Evolutionary conservation across 1,284 basidiomycete species (phyloP).

Genomic region (Heterobasidion parviporum): DNA sequence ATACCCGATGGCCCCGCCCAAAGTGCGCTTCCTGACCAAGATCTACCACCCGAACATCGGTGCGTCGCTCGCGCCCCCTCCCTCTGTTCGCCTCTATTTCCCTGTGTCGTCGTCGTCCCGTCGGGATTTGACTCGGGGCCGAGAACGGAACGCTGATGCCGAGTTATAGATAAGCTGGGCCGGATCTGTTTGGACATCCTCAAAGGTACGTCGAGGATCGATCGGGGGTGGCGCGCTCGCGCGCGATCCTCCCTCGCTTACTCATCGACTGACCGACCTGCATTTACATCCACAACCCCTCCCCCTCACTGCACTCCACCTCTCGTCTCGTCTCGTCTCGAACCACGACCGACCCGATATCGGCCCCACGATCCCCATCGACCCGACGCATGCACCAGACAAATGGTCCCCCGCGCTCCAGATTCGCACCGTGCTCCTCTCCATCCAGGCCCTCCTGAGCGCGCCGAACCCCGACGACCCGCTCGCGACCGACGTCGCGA

Average conservation of each 20-base stretch:
- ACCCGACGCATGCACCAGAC: constrained; percentile 40
- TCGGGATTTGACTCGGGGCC: too few relatives aligned
- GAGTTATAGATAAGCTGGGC: constrained; percentile 82
- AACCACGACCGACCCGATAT: too few relatives aligned
- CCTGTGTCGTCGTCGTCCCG: too few relatives aligned
- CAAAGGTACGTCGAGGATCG: constrained; percentile 51
- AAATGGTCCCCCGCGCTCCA: constrained; percentile 99
- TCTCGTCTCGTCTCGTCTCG: too few relatives aligned
- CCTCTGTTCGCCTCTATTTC: too few relatives aligned
- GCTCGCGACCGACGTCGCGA: constrained; percentile 95
- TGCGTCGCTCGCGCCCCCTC: constrained; percentile 27
- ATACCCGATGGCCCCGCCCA: constrained; percentile 98
- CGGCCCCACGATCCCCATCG: background rate
- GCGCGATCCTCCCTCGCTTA: constrained; percentile 9
- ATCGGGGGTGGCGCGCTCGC: background rate
- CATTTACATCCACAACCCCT: background rate
- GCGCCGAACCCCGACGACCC: constrained; percentile 98
- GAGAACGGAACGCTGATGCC: background rate
- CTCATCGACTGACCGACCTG: background rate
- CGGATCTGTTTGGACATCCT: constrained; percentile 97
- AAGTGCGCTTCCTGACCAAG: constrained; percentile 97
- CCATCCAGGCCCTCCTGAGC: constrained; percentile 91
- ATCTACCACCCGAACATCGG: constrained; percentile 99
- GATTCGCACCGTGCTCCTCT: constrained; percentile 95
- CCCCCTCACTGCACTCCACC: too few relatives aligned